Evolutionary conservation across 768 basidiomycete species (phyloP).

Genomic region (Russula compacta): DNA sequence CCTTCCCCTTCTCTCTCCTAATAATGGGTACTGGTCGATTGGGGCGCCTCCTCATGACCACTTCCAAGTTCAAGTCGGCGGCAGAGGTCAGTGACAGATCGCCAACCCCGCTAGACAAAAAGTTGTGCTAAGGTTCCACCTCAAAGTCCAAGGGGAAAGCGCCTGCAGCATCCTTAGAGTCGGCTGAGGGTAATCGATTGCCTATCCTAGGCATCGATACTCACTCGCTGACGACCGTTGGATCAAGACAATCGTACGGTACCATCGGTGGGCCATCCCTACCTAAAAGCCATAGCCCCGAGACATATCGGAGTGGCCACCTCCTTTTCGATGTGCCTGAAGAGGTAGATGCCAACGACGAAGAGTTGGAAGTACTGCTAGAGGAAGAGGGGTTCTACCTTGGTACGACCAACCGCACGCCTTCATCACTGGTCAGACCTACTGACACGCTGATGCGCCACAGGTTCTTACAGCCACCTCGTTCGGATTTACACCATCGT

Average conservation of each 20-base stretch:
- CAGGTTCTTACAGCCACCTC: slow-evolving; percentile 56
- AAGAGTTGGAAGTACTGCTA: slow-evolving; percentile 6
- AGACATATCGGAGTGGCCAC: slow-evolving; percentile 6
- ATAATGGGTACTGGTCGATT: slow-evolving; percentile 1
- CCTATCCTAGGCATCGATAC: slow-evolving; percentile 13
- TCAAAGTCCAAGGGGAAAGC: slow-evolving; percentile 15
- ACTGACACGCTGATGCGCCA: not conserved
- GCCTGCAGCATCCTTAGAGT: not conserved
- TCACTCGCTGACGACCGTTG: not conserved
- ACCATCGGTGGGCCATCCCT: not conserved
- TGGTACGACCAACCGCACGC: slow-evolving; percentile 2
- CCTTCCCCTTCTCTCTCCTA: not conserved
- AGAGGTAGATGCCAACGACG: slow-evolving; percentile 13
- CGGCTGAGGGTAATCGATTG: not conserved
- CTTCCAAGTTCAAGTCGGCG: not conserved
- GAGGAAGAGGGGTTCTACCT: slow-evolving; percentile 17
- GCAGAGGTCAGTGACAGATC: not conserved
- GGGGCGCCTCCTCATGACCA: slow-evolving; percentile 3
- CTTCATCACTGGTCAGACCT: not conserved
- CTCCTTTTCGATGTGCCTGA: slow-evolving; percentile 15
- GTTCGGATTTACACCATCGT: slow-evolving; percentile 39
- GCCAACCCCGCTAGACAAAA: not conserved
- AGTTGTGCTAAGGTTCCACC: not conserved
- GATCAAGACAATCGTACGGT: slow-evolving; percentile 13
- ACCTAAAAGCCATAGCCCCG: slow-evolving; percentile 3